phyloP scores from a whole-genome alignment of 768 basidiomycete genomes.

The Auricularia cornea region DNA sequence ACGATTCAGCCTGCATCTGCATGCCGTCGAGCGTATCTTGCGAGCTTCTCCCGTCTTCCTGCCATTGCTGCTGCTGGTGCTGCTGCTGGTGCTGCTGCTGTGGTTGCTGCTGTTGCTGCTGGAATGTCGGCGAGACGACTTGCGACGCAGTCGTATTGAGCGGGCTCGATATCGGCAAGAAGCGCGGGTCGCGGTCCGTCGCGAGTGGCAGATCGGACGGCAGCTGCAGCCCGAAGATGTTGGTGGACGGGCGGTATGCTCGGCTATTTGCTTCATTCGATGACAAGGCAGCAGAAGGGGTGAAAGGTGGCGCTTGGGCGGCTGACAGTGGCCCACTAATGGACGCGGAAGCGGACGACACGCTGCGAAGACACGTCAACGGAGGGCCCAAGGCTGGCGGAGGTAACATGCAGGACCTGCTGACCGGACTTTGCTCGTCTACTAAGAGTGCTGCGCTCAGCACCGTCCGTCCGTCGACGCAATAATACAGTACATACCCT shows the following conservation, averaged over 20 bases:
- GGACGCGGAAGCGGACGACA: not conserved
- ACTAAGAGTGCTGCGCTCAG: not conserved
- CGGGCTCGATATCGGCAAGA: not conserved
- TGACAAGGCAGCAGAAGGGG: not conserved
- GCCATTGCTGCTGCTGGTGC: not conserved
- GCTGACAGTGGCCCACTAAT: not conserved
- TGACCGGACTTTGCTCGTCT: not conserved
- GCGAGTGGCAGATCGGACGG: not conserved
- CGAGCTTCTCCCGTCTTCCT: not conserved
- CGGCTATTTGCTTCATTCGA: not conserved
- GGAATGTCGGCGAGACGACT: not conserved
- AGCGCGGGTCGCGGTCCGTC: not conserved
- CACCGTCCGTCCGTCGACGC: no score
- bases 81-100: not conserved
- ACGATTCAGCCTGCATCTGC: not conserved
- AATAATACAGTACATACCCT: not conserved
- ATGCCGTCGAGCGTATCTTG: not conserved
- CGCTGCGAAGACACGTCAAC: not conserved
- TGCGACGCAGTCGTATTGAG: not conserved
- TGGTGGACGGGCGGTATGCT: not conserved
- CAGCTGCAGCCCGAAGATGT: not conserved
- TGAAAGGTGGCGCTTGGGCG: not conserved
- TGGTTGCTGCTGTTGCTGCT: not conserved
- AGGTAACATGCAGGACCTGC: not conserved
- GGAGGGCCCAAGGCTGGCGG: not conserved